A percentile compares a stretch with the other conserved stretches of the same genome.
Evolutionary conservation across 495 filamentous ascomycete species (phyloP).

Genomic region (Daldinia concentrica): DNA sequence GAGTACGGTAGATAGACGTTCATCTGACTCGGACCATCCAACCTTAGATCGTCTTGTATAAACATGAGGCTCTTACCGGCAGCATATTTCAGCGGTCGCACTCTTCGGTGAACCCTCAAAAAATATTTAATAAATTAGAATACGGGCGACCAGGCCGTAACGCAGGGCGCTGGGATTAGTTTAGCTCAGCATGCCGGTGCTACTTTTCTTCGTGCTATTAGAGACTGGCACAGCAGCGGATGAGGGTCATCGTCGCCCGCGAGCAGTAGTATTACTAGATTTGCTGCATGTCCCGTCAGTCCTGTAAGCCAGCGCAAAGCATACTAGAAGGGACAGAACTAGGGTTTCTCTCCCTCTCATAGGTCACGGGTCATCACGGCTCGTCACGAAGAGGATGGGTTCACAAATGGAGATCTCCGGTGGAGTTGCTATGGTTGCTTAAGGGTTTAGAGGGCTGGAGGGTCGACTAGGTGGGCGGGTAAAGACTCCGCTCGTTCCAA

Average conservation of each 20-base stretch:
- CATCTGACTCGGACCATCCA: conserved; percentile 21
- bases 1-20: conserved; percentile 24
- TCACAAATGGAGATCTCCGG: conserved; percentile 42
- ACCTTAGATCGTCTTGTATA: conserved; percentile 14
- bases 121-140: neutral
- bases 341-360: conserved; percentile 29
- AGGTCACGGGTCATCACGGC: conserved; percentile 41
- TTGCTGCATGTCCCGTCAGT: conserved; percentile 14
- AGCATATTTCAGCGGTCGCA: conserved; percentile 28
- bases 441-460: conserved; percentile 33
- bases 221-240: conserved; percentile 28
- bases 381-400: conserved; percentile 41
- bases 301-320: conserved; percentile 9
- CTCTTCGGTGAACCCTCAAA: conserved; percentile 4
- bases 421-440: conserved; percentile 41
- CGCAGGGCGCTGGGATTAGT: conserved; percentile 14
- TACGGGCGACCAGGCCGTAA: neutral
- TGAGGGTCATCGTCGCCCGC: conserved; percentile 37
- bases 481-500: conserved; percentile 44
- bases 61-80: conserved; percentile 21
- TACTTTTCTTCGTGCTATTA: conserved; percentile 10
- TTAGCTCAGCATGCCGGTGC: conserved; percentile 12
- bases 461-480: conserved; percentile 43
- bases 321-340: conserved; percentile 17
- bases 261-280: conserved; percentile 10